A percentile compares a stretch with the other conserved stretches of the same genome.
phyloP scores from a whole-genome alignment of 176 grass and related monocot species.

The Urochloa ruziziensis region DNA sequence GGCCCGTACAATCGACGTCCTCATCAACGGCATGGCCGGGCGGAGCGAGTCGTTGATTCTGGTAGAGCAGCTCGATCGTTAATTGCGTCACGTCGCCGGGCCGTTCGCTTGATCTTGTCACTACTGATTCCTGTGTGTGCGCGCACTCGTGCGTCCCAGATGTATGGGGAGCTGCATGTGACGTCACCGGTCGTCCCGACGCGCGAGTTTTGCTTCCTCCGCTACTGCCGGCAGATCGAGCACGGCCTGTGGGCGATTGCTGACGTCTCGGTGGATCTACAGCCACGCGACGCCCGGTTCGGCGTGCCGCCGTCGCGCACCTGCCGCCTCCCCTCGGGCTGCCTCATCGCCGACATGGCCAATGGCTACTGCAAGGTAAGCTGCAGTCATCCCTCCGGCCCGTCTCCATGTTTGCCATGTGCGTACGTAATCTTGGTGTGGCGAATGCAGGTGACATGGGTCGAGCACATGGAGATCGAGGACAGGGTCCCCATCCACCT shows the following conservation, averaged over 20 bases:
- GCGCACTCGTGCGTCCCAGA: no score
- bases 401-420: neutral
- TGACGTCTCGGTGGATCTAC: conserved; percentile 74
- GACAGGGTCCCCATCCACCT: conserved; percentile 54
- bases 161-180: conserved; percentile 87
- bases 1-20: conserved; percentile 70
- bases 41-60: conserved; percentile 74
- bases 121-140: neutral
- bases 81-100: neutral
- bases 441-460: conserved; percentile 67
- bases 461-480: conserved; percentile 82
- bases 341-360: conserved; percentile 81
- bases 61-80: conserved; percentile 29
- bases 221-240: conserved; percentile 82
- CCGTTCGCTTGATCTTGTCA: no score
- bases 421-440: neutral
- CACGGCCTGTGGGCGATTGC: conserved; percentile 83
- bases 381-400: no score
- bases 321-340: conserved; percentile 67
- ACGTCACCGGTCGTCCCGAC: conserved; percentile 79
- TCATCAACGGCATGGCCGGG: conserved; percentile 63
- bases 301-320: conserved; percentile 37
- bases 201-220: conserved; percentile 83
- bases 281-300: conserved; percentile 41
- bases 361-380: conserved; percentile 81